Evolutionary conservation across 352 stramenopile species (phyloP).

Genomic region (Globisporangium okanoganense): DNA sequence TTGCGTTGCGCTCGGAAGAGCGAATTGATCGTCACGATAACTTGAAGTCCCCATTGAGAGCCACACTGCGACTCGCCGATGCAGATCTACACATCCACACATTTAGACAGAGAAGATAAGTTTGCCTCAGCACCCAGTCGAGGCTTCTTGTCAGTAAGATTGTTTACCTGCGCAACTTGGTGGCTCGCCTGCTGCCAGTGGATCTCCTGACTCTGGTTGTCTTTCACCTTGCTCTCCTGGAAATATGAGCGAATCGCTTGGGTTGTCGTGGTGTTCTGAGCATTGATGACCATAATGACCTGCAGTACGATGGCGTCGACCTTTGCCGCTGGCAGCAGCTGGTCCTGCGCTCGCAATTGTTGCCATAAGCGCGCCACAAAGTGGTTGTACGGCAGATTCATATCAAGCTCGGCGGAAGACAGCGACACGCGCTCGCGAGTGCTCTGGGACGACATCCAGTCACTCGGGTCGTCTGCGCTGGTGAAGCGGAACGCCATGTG

Average conservation of each 20-base stretch:
- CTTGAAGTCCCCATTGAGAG: slow-evolving; percentile 34
- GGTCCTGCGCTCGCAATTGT: slow-evolving; percentile 25
- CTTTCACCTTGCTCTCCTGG: slow-evolving; percentile 1
- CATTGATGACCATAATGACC: background rate
- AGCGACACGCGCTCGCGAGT: slow-evolving; percentile 1
- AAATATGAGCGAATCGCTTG: slow-evolving; percentile 19
- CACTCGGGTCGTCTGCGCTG: background rate
- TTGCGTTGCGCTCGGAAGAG: slow-evolving; percentile 9
- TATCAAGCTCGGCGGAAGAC: background rate
- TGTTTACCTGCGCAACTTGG: slow-evolving; percentile 27
- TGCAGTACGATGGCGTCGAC: slow-evolving; percentile 6
- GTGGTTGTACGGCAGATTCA: slow-evolving; percentile 12
- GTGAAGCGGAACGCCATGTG: slow-evolving; percentile 5
- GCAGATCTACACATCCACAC: slow-evolving; percentile 18
- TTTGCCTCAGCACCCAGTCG: background rate
- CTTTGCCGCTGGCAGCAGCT: slow-evolving; percentile 21
- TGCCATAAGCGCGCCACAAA: slow-evolving; percentile 17
- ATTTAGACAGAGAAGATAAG: background rate
- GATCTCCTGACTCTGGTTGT: background rate
- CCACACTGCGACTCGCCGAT: slow-evolving; percentile 20
- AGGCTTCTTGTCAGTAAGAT: no score
- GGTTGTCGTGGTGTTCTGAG: slow-evolving; percentile 18
- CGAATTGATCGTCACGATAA: slow-evolving; percentile 17
- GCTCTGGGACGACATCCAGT: background rate
- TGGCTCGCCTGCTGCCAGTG: slow-evolving; percentile 30